These are phyloP conservation scores for Penicillium sp. DNA, from an alignment of 2,329 filamentous ascomycete genomes.

Conservation along the genomic window DNA sequence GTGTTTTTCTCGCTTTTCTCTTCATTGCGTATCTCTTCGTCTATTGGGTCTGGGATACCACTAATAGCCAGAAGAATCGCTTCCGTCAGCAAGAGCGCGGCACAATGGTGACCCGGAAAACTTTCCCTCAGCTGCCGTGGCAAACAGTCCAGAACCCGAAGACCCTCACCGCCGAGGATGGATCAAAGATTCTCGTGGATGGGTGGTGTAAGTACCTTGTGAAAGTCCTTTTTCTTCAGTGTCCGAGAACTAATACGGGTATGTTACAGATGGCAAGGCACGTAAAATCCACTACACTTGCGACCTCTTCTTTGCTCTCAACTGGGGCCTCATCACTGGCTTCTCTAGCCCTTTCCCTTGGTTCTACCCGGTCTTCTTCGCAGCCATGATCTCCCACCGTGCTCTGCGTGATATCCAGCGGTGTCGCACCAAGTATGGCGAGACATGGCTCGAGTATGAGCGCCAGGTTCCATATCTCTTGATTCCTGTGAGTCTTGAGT, in stretches of 20 bases:
- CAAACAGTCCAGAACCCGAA: slow-evolving; percentile 74
- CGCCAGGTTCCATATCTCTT: slow-evolving; percentile 75
- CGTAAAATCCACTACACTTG: slow-evolving; percentile 78
- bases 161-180: slow-evolving; percentile 65
- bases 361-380: slow-evolving; percentile 83
- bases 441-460: slow-evolving; percentile 77
- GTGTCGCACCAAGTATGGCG: slow-evolving; percentile 72
- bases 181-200: slow-evolving; percentile 72
- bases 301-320: slow-evolving; percentile 69
- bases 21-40: slow-evolving; percentile 69
- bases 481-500: slow-evolving; percentile 57
- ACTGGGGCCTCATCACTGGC: slow-evolving; percentile 75
- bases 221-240: neutral
- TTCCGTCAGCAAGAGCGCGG: slow-evolving; percentile 78
- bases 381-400: slow-evolving; percentile 71
- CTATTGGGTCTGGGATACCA: slow-evolving; percentile 90
- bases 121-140: slow-evolving; percentile 89
- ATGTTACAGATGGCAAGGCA: slow-evolving; percentile 56
- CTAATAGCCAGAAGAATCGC: slow-evolving; percentile 89
- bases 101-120: slow-evolving; percentile 60
- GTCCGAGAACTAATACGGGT: slow-evolving; percentile 17
- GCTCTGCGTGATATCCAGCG: slow-evolving; percentile 68
- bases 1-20: slow-evolving; percentile 58
- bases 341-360: slow-evolving; percentile 78
- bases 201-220: slow-evolving; percentile 63